These are phyloP conservation scores for Claviceps sp. DNA, from an alignment of 2,329 filamentous ascomycete genomes.

Conservation along the genomic window DNA sequence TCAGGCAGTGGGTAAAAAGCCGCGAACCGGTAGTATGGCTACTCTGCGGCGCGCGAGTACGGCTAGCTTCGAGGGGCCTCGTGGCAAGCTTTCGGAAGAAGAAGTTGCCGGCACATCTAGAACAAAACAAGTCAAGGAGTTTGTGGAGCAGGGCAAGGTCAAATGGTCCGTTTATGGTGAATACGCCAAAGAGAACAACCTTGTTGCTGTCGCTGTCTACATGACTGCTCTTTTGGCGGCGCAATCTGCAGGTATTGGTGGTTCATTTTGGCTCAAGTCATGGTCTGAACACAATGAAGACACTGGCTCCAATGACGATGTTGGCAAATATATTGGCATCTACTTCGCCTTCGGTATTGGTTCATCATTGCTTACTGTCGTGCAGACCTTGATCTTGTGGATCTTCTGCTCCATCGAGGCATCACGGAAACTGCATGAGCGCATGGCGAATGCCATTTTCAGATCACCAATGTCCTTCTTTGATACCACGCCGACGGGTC, in stretches of 20 bases:
- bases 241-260: constrained; percentile 71
- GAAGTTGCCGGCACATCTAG: constrained; percentile 59
- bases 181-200: constrained; percentile 89
- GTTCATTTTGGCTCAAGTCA: constrained; percentile 83
- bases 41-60: constrained; percentile 84
- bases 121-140: constrained; percentile 78
- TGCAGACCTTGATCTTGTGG: constrained; percentile 93
- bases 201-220: constrained; percentile 73
- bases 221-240: constrained; percentile 61
- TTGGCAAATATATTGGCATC: constrained; percentile 85
- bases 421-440: constrained; percentile 88
- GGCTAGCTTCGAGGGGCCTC: constrained; percentile 75
- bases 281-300: constrained; percentile 75
- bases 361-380: constrained; percentile 67
- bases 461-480: constrained; percentile 98
- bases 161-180: constrained; percentile 89
- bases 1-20: constrained; percentile 34
- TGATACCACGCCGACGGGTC: constrained; percentile 90
- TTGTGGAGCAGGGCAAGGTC: constrained; percentile 87
- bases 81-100: constrained; percentile 75
- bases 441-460: constrained; percentile 96
- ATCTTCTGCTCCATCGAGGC: constrained; percentile 99
- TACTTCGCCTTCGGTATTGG: constrained; percentile 94
- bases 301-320: constrained; percentile 53
- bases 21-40: constrained; percentile 54